Evolutionary conservation across 2,329 filamentous ascomycete species (phyloP).

Genomic region (Cladobotryum mycophilum): DNA sequence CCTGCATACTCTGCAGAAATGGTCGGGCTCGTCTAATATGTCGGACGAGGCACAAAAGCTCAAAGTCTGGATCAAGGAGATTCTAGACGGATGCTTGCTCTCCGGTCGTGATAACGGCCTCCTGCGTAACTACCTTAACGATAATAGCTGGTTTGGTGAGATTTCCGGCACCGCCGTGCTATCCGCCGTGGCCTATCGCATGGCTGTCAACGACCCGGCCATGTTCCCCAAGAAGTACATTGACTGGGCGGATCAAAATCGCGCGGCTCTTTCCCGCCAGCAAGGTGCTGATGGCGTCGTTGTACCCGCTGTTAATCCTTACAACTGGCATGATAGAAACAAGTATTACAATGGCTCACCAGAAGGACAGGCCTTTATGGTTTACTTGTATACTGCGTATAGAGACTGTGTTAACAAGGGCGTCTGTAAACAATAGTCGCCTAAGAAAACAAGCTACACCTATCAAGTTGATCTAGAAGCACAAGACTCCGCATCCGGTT

Average conservation of each 20-base stretch:
- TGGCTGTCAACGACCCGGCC: slow-evolving; percentile 11
- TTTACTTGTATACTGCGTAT: slow-evolving; percentile 12
- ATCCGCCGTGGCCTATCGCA: slow-evolving; percentile 11
- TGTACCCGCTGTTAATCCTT: slow-evolving; percentile 10
- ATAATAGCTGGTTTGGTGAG: slow-evolving; percentile 12
- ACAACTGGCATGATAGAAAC: slow-evolving; percentile 8
- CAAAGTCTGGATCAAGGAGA: slow-evolving; percentile 14
- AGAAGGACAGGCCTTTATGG: slow-evolving; percentile 12
- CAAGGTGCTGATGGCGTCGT: slow-evolving; percentile 5
- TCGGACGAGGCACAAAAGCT: neutral
- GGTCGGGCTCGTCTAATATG: slow-evolving; percentile 3
- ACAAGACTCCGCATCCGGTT: no score
- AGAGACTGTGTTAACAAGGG: slow-evolving; percentile 10
- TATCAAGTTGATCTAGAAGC: no score
- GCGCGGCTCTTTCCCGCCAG: slow-evolving; percentile 3
- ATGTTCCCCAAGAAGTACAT: slow-evolving; percentile 12
- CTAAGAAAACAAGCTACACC: no score
- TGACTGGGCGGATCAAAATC: slow-evolving; percentile 10
- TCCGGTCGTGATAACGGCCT: slow-evolving; percentile 6
- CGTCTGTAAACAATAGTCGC: neutral
- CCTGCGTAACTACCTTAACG: slow-evolving; percentile 12
- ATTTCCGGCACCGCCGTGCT: slow-evolving; percentile 12
- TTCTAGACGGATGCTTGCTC: slow-evolving; percentile 11
- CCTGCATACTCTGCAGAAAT: slow-evolving; percentile 13
- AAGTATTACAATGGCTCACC: slow-evolving; percentile 11